These are phyloP conservation scores for Alternaria sp. DNA, from an alignment of 2,329 filamentous ascomycete genomes.

Conservation along the genomic window DNA sequence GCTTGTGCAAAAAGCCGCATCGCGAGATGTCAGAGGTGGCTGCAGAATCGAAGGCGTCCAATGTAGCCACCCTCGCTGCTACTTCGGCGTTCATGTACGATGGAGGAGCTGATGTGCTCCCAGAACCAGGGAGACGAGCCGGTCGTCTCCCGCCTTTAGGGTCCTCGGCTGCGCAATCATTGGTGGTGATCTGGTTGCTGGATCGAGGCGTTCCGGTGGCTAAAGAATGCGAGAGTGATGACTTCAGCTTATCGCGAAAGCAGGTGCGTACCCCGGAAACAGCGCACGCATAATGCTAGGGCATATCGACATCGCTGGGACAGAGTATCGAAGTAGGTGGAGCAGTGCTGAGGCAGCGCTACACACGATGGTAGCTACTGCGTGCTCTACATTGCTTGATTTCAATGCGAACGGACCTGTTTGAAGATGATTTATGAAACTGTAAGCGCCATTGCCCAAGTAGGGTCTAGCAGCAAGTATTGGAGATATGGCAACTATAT, in stretches of 20 bases:
- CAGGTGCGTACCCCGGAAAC: slow-evolving; percentile 10
- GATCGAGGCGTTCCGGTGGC: slow-evolving; percentile 15
- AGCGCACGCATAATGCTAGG: slow-evolving; percentile 1
- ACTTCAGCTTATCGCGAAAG: slow-evolving; percentile 17
- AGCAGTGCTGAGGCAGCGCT: slow-evolving; percentile 13
- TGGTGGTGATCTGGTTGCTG: slow-evolving; percentile 18
- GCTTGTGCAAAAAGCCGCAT: neutral
- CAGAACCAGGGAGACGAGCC: slow-evolving; percentile 29
- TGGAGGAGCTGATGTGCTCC: slow-evolving; percentile 19
- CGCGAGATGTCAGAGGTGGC: slow-evolving; percentile 5
- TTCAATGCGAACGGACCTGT: slow-evolving; percentile 8
- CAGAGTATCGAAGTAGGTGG: slow-evolving; percentile 13
- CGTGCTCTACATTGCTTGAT: slow-evolving; percentile 1
- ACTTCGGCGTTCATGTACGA: slow-evolving; percentile 12
- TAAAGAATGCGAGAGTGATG: slow-evolving; percentile 11
- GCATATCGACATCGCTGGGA: slow-evolving; percentile 5
- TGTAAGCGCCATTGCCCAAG: neutral
- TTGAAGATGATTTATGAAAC: slow-evolving; percentile 8
- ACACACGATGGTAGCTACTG: slow-evolving; percentile 8
- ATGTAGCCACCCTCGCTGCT: slow-evolving; percentile 11
- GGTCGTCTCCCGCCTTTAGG: slow-evolving; percentile 30
- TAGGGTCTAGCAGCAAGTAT: slow-evolving; percentile 11
- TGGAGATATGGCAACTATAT: slow-evolving; percentile 26
- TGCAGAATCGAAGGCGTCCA: slow-evolving; percentile 7
- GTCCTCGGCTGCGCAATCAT: slow-evolving; percentile 17